phyloP scores from a whole-genome alignment of 2,329 filamentous ascomycete genomes.

The Macrophomina pseudophaseolina region DNA sequence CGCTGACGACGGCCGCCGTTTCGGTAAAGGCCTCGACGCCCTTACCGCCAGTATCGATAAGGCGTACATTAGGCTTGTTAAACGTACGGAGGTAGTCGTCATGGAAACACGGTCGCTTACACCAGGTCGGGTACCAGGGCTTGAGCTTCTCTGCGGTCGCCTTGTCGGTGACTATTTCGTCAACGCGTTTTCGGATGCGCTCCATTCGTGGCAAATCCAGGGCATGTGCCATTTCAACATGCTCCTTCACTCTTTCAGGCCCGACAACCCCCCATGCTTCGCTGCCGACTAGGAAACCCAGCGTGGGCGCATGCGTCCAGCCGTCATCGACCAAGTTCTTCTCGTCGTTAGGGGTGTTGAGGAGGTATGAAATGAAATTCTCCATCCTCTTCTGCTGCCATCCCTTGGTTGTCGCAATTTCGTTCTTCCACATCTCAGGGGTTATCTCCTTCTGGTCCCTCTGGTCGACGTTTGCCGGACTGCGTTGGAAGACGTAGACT shows the following conservation, averaged over 20 bases:
- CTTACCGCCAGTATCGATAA: constrained; percentile 65
- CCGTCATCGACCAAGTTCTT: constrained; percentile 58
- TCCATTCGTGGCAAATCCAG: constrained; percentile 53
- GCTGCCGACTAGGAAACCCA: constrained; percentile 44
- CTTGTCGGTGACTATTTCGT: constrained; percentile 59
- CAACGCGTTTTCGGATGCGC: constrained; percentile 52
- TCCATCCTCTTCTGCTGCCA: constrained; percentile 56
- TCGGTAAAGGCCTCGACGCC: constrained; percentile 56
- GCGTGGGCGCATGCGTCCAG: constrained; percentile 51
- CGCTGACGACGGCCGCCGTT: constrained; percentile 54
- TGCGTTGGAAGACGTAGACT: constrained; percentile 33
- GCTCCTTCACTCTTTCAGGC: constrained; percentile 40
- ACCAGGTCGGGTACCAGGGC: constrained; percentile 66
- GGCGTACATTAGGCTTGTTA: constrained; percentile 63
- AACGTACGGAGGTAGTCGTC: constrained; percentile 64
- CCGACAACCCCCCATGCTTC: constrained; percentile 32
- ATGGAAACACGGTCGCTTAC: constrained; percentile 68
- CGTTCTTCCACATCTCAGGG: constrained; percentile 46
- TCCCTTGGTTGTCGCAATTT: constrained; percentile 44
- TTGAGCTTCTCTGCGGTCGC: constrained; percentile 59
- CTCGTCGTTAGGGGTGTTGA: constrained; percentile 35
- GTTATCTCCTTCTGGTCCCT: constrained; percentile 50
- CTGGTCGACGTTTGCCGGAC: constrained; percentile 43
- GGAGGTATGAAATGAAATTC: constrained; percentile 52
- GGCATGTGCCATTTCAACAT: constrained; percentile 41